Evolutionary conservation across 2,329 filamentous ascomycete species (phyloP), one percentile per base, ranked within the genome.

Genomic region (Rosellinia necatrix): DNA sequence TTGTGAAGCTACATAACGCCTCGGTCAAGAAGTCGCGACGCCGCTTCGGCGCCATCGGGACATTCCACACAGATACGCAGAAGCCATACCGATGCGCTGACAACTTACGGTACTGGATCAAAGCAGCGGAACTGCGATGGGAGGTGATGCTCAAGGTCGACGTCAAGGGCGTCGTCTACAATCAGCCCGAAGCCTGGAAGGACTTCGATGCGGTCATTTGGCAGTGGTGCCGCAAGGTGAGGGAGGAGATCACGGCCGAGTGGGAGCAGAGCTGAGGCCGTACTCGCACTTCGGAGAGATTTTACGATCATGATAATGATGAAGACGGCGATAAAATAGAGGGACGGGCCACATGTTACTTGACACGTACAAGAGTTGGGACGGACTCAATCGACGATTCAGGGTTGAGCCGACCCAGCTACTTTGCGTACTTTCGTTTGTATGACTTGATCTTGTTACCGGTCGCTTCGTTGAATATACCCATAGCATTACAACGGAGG

Each of bases 31-130:
- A 90, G 70, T 97, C 92, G 19, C 87, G 88, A 69, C 83, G 91
- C 25, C 90, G 89, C 6, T 97, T 97, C 70, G 92, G 92, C 49
- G 85, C 90, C 60, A 97, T 99, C 69, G 91, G 91, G 54, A 83
- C 83, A 8, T 97, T 89, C 72, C 94, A 97, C 72, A 87, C 86
- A n/a, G 92, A 99, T 72, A 93, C 94, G 8, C 87, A 86, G 58
- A 97, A 97, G 75, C 94, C 94, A 0, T 99, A 99, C 72, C 88
- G 94, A 44, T 88, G 88, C 60, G 91, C 92, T 3, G 94, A 99
- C 66, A 99, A 99, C 71, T 80, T 99, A 59, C 85, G 92, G 35
- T 99, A 89, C 78, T 99, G 94, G 93, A 84, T 90, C 74, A 99
- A 99, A 77, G 94, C 93, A 1, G 92, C 92, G 6, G 92, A 99